Evolutionary conservation across 176 grass and related monocot genomes (phyloP).

Genomic region (Pontederia crassipes): DNA sequence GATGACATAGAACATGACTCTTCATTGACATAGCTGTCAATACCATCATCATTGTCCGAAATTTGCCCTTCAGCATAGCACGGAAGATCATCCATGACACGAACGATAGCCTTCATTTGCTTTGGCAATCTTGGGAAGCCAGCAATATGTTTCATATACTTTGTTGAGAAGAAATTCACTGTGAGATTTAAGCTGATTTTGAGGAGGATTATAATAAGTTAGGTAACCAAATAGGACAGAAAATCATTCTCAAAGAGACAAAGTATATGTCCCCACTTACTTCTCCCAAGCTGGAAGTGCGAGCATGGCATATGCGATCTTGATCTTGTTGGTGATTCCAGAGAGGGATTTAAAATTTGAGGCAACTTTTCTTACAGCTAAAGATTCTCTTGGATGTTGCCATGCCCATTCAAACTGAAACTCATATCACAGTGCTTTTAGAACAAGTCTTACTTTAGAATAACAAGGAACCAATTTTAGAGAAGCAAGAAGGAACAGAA

Average conservation of each 20-base stretch:
- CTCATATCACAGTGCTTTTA: not conserved
- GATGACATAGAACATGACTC: not conserved
- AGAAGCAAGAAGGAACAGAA: not conserved
- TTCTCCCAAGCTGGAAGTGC: slow-evolving; percentile 78
- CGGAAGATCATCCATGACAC: slow-evolving; percentile 63
- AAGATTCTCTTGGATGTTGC: slow-evolving; percentile 76
- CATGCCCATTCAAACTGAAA: slow-evolving; percentile 94
- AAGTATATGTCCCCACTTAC: slow-evolving; percentile 25
- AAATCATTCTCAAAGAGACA: too few relatives aligned
- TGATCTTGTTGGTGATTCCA: slow-evolving; percentile 77
- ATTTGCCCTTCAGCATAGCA: slow-evolving; percentile 21
- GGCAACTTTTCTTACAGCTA: slow-evolving; percentile 78
- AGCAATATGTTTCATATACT: slow-evolving; percentile 51
- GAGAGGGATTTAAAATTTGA: slow-evolving; percentile 68
- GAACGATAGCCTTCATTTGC: slow-evolving; percentile 53
- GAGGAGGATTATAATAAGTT: not conserved
- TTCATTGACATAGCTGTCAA: not conserved
- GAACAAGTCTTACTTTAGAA: not conserved
- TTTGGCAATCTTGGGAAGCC: slow-evolving; percentile 48
- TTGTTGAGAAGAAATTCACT: slow-evolving; percentile 89
- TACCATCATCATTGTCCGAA: slow-evolving; percentile 10
- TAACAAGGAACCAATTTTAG: not conserved
- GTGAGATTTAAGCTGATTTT: slow-evolving; percentile 61
- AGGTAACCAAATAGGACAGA: too few relatives aligned
- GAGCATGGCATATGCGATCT: slow-evolving; percentile 85